Evolutionary conservation across 805 yeast genomes (phyloP).

Genomic region (Cephaloascus albidus): DNA sequence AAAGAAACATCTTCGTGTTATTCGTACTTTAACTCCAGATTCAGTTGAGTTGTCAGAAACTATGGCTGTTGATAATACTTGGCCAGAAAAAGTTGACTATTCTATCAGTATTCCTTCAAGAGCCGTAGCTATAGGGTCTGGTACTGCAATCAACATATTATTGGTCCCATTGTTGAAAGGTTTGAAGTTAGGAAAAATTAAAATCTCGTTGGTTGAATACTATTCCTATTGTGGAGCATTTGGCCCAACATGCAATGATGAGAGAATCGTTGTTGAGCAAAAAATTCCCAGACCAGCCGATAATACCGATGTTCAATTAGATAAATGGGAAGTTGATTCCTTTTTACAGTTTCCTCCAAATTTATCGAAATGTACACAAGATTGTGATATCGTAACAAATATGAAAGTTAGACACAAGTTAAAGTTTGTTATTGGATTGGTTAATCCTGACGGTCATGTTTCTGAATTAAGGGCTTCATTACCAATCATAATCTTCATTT

Average conservation of each 20-base stretch:
- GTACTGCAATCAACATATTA: conserved; percentile 57
- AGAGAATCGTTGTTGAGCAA: conserved; percentile 47
- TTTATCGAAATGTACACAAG: conserved; percentile 75
- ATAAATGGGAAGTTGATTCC: conserved; percentile 68
- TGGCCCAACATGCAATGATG: conserved; percentile 53
- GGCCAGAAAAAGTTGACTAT: conserved; percentile 94
- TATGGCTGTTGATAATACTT: conserved; percentile 85
- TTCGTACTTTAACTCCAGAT: conserved; percentile 83
- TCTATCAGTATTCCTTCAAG: conserved; percentile 77
- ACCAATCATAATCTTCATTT: conserved; percentile 67
- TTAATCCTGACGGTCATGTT: conserved; percentile 86
- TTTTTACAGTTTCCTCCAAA: conserved; percentile 61
- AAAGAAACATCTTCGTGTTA: conserved; percentile 66
- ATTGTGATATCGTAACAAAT: conserved; percentile 60
- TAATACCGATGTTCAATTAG: conserved; percentile 38
- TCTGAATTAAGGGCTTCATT: conserved; percentile 87
- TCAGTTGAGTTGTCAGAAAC: conserved; percentile 84
- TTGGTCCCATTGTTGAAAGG: conserved; percentile 81
- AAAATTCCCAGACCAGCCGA: conserved; percentile 30
- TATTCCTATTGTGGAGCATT: conserved; percentile 49
- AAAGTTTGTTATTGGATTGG: conserved; percentile 67
- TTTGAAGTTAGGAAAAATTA: conserved; percentile 64
- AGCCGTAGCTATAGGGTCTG: conserved; percentile 85
- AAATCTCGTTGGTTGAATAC: conserved; percentile 58
- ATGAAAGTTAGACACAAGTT: conserved; percentile 85